Base-by-base conservation (phyloP, 768 basidiomycete species). In the Hysterangium stoloniferum region DNA sequence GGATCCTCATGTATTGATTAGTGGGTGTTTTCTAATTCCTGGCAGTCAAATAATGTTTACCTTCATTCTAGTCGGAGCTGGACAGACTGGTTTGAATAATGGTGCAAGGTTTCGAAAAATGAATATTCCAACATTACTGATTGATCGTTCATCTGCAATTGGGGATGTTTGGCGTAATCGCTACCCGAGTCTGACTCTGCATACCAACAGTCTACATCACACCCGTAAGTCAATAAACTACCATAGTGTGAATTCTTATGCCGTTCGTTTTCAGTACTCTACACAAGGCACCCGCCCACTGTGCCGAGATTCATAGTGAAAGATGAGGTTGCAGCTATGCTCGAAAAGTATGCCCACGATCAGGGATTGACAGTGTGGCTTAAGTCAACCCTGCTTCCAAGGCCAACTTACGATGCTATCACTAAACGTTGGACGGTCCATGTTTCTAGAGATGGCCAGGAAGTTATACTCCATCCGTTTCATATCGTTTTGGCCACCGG, bases 321-420 rank as follows among this genome's bases (percentile, higher is more conserved):
- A 12, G 68, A 68, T 48, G 74, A 73, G 53, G 36, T 74, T 6
- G 74, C 71, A 0, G 62, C 70, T 56, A 74, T 71, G 71, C 48
- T 75, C 12, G 71, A 75, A 55, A 62, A 67, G 17, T 75, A 75
- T 51, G 68, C 60, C 1, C 45, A 56, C 4, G 58, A 62, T 4
- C 71, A 72, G 53, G 74, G 75, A 45, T 59, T 75, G 9, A 59
- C 66, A 7, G 64, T 75, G 4, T 76, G 74, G 74, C 71, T 66
- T 11, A 60, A 61, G 28, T 64, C 70, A 4, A 56, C 56, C 9
- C 57, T 66, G 6, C 48, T 66, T 1, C 65, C 69, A 0, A 53
- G 50, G 6, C 67, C 72, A 3, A 55, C 22, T 15, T 74, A 71
- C 55, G 62, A 73, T 56, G 20, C 49, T n/a, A 27, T 28, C 2